phyloP scores from a whole-genome alignment of 768 basidiomycete genomes.

The Megacollybia marginata region DNA sequence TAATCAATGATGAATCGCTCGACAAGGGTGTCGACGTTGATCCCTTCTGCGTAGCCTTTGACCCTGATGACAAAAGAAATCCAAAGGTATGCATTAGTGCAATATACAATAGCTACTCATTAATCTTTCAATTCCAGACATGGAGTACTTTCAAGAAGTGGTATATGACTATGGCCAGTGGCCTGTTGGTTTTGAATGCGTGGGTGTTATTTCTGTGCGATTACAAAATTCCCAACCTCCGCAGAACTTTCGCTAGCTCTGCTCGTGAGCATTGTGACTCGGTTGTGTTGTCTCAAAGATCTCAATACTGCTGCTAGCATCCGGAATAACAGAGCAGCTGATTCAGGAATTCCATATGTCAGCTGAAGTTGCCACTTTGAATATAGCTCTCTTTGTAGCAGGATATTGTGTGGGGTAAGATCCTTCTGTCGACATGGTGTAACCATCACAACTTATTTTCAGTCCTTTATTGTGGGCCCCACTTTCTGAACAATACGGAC shows the following conservation, averaged over 20 bases:
- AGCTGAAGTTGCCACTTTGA: slow-evolving; percentile 42
- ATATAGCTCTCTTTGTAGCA: slow-evolving; percentile 56
- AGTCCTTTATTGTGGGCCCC: slow-evolving; percentile 54
- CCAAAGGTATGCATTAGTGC: no score
- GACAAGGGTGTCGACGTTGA: no score
- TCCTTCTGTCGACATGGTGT: background rate
- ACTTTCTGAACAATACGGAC: slow-evolving; percentile 47
- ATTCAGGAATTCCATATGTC: slow-evolving; percentile 41
- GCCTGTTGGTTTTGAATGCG: slow-evolving; percentile 50
- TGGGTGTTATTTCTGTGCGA: slow-evolving; percentile 15
- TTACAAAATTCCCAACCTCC: background rate
- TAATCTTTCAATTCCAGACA: slow-evolving; percentile 25
- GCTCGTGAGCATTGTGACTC: slow-evolving; percentile 28
- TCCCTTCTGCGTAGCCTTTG: no score
- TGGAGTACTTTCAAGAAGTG: slow-evolving; percentile 40
- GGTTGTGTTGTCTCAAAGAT: background rate
- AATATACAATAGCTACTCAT: no score
- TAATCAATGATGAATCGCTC: no score
- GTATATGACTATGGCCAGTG: slow-evolving; percentile 43
- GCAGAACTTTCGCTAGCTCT: slow-evolving; percentile 57
- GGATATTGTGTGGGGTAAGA: slow-evolving; percentile 56
- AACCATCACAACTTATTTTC: background rate
- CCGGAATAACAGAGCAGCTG: slow-evolving; percentile 38
- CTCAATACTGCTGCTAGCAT: slow-evolving; percentile 20
- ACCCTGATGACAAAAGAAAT: no score